These are phyloP conservation scores for Spathaspora passalidarum DNA, from an alignment of 805 yeast species.

Conservation along the genomic window DNA sequence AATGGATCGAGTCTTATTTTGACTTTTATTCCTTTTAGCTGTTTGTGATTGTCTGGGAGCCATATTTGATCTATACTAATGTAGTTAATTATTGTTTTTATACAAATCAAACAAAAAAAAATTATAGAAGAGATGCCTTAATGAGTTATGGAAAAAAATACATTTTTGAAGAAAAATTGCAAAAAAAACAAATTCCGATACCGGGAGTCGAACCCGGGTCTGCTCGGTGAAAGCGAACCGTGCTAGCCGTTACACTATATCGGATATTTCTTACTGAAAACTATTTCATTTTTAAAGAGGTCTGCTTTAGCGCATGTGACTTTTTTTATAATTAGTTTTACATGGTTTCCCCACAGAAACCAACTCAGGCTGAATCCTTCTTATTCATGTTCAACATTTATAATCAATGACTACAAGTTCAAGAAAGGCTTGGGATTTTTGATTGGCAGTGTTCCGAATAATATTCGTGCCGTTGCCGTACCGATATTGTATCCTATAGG, in stretches of 20 bases:
- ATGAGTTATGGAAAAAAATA: neutral
- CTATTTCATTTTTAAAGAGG: neutral
- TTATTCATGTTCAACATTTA: no score
- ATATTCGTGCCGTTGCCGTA: no score
- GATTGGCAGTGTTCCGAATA: no score
- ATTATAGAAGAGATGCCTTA: neutral
- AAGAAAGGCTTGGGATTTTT: no score
- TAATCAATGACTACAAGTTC: no score
- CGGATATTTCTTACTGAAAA: constrained; percentile 24
- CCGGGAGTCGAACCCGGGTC: constrained; percentile 85
- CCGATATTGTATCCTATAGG: no score
- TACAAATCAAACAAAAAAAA: neutral
- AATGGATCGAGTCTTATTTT: constrained; percentile 53
- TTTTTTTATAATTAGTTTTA: no score
- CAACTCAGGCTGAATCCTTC: no score
- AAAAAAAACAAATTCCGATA: constrained; percentile 49
- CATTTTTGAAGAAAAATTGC: no score
- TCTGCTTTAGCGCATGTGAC: no score
- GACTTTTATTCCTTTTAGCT: constrained; percentile 52
- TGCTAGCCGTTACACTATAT: constrained; percentile 53
- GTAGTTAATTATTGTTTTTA: neutral
- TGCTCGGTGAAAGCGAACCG: constrained; percentile 55
- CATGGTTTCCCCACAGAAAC: no score
- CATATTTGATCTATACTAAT: constrained; percentile 26
- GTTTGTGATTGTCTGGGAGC: constrained; percentile 60